These are phyloP conservation scores for Phialemoniopsis sp. DNA, from an alignment of 2,329 filamentous ascomycete genomes.

Conservation along the genomic window DNA sequence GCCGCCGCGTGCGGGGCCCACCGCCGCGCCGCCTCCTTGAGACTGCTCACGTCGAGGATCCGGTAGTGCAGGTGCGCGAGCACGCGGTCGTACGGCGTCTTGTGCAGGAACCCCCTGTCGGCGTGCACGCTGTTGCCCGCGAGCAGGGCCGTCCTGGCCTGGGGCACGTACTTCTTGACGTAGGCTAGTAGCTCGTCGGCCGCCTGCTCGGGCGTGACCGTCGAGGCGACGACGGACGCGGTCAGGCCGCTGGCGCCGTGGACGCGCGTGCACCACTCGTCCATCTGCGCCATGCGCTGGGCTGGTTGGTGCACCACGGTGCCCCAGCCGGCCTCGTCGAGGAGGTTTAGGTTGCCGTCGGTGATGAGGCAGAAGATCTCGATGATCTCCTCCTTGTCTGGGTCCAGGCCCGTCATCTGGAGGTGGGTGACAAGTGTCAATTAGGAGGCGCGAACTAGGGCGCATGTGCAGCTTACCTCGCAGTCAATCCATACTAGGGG, in stretches of 20 bases:
- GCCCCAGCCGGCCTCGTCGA: constrained; percentile 77
- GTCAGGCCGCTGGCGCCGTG: constrained; percentile 82
- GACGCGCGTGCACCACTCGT: constrained; percentile 80
- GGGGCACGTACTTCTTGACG: constrained; percentile 67
- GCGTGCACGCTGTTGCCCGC: constrained; percentile 93
- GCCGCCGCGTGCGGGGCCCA: constrained; percentile 61
- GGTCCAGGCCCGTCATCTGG: constrained; percentile 91
- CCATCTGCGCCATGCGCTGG: constrained; percentile 71
- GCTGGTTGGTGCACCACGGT: constrained; percentile 70
- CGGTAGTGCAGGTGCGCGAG: constrained; percentile 81
- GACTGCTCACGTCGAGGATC: constrained; percentile 83
- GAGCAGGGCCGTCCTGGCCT: constrained; percentile 64
- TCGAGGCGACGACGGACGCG: constrained; percentile 68
- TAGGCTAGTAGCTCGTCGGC: constrained; percentile 72
- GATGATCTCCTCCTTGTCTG: constrained; percentile 77
- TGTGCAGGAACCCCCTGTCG: constrained; percentile 76
- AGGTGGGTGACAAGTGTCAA: not conserved
- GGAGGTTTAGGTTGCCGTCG: constrained; percentile 68
- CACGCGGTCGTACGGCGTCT: constrained; percentile 69
- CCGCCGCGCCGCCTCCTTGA: constrained; percentile 84
- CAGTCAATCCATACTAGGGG: constrained; percentile 84
- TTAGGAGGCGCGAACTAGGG: constrained; percentile 2
- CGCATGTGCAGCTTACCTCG: constrained; percentile 32
- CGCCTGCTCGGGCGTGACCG: constrained; percentile 66
- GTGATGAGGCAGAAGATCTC: constrained; percentile 93